phyloP scores from a whole-genome alignment of 441 rosid species.

The Dalechampia spathulata region DNA sequence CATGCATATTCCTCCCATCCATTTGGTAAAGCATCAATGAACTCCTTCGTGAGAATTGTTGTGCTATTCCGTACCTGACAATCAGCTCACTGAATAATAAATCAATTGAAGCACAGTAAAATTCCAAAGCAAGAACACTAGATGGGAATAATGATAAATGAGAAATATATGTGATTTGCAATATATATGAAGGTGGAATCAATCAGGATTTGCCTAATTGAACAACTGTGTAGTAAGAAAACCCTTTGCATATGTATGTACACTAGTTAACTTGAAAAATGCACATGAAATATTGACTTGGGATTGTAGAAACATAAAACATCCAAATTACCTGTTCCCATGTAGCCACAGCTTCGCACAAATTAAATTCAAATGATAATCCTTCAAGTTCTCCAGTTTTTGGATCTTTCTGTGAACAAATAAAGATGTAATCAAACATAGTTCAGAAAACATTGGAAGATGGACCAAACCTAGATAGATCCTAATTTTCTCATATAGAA shows the following conservation, averaged over 20 bases:
- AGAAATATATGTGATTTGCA: too few relatives aligned
- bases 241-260: background rate
- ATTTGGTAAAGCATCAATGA: constrained; percentile 80
- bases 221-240: too few relatives aligned
- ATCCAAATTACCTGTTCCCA: constrained; percentile 79
- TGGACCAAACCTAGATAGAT: too few relatives aligned
- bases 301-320: background rate
- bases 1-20: constrained; percentile 99
- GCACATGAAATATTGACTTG: background rate
- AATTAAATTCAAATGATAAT: constrained; percentile 65
- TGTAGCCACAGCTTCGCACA: constrained; percentile 89
- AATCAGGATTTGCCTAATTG: too few relatives aligned
- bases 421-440: background rate
- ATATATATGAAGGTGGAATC: too few relatives aligned
- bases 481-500: too few relatives aligned
- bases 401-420: constrained; percentile 63
- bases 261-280: background rate
- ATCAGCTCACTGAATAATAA: constrained; percentile 43
- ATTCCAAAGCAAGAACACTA: background rate
- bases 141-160: background rate
- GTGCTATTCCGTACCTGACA: constrained; percentile 87
- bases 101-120: constrained; percentile 30
- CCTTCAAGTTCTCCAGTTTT: constrained; percentile 80
- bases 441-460: too few relatives aligned
- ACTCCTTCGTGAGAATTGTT: constrained; percentile 83